These are phyloP conservation scores for Umbelopsis isabellina DNA, from an alignment of 192 early-diverging fungal species.

Conservation along the genomic window DNA sequence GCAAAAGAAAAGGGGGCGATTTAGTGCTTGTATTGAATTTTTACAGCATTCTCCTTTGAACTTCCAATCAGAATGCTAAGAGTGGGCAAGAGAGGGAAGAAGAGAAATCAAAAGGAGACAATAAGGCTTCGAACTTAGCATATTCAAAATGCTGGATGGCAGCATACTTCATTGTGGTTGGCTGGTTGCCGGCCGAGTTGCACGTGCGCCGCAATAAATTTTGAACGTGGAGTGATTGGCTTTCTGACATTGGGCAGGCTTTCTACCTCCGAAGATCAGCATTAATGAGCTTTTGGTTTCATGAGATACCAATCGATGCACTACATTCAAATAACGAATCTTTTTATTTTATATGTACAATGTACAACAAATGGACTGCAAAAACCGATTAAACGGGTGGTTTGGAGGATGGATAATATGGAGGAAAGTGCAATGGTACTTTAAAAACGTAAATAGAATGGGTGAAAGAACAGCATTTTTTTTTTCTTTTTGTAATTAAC, in stretches of 20 bases:
- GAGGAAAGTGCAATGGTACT: not conserved
- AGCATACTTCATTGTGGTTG: not conserved
- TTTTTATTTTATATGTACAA: slow-evolving; percentile 14
- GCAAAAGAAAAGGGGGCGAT: no score
- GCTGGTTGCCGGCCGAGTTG: not conserved
- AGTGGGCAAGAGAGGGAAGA: not conserved
- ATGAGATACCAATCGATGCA: no score
- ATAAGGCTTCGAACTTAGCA: not conserved
- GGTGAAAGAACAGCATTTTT: no score
- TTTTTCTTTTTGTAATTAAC: no score
- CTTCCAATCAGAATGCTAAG: not conserved
- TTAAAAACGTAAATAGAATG: no score
- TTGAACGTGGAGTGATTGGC: slow-evolving; percentile 14
- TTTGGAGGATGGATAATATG: not conserved
- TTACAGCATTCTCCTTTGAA: no score
- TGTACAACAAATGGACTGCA: slow-evolving; percentile 11
- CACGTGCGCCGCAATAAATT: not conserved
- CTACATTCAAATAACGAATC: no score
- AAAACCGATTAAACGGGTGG: not conserved
- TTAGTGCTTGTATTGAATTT: no score
- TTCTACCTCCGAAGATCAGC: not conserved
- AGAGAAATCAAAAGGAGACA: not conserved
- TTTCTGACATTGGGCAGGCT: not conserved
- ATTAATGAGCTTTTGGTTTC: no score
- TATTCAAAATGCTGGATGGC: not conserved